These are phyloP conservation scores for Carex arenaria DNA, from an alignment of 202 grass and related monocot genomes.

Conservation along the genomic window DNA sequence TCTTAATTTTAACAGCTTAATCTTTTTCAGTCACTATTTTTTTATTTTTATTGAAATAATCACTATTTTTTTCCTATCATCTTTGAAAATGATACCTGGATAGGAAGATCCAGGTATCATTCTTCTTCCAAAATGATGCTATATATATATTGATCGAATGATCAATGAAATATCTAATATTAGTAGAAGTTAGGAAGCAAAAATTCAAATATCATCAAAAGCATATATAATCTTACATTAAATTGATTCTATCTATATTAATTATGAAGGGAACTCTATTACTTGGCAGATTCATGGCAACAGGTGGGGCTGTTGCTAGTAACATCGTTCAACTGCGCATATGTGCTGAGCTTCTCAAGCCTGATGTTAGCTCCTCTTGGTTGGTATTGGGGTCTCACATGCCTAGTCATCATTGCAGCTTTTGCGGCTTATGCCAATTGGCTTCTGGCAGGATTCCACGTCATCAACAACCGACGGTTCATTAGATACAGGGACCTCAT, in stretches of 20 bases:
- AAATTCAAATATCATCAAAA: not conserved
- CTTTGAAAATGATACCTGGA: not conserved
- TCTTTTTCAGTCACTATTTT: not conserved
- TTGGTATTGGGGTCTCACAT: slow-evolving; percentile 60
- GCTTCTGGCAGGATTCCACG: slow-evolving; percentile 69
- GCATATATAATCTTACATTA: not conserved
- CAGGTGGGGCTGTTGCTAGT: slow-evolving; percentile 72
- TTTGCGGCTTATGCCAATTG: slow-evolving; percentile 69
- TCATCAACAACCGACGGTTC: slow-evolving; percentile 60
- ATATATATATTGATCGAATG: not conserved
- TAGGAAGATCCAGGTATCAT: not conserved
- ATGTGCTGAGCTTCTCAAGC: slow-evolving; percentile 91
- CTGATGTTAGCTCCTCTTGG: slow-evolving; percentile 74
- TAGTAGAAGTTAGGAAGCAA: not conserved
- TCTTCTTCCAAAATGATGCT: not conserved
- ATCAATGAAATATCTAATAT: not conserved
- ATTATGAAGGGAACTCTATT: not conserved
- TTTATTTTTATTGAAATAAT: not conserved
- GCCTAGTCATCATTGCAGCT: slow-evolving; percentile 41
- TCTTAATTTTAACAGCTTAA: no score
- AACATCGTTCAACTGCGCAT: slow-evolving; percentile 79
- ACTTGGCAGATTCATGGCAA: slow-evolving; percentile 67
- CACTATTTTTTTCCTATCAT: not conserved
- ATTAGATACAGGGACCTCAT: slow-evolving; percentile 90
- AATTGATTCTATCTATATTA: not conserved